Evolutionary conservation across 805 yeast genomes (phyloP), one percentile per base, ranked within the genome.

Genomic region (Cyberlindnera euphorbiae): DNA sequence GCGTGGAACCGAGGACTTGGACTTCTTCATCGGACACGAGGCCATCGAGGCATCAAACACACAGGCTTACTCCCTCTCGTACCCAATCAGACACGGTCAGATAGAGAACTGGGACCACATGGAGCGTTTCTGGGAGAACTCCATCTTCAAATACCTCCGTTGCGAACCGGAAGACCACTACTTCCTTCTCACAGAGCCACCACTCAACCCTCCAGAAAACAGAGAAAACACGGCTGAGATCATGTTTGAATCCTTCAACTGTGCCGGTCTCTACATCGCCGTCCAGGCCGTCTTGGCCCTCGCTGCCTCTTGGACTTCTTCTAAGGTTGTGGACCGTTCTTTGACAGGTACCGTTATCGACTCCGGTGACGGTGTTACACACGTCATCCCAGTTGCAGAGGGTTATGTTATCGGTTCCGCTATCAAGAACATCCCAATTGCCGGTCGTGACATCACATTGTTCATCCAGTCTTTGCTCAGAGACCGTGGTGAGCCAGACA

Each of bases 121-220:
- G 98, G 98, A 93, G 63, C 75, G 98, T 59, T 90, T 88, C 63
- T 93, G 98, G 98, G 97, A 93, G 58, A 84, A 85, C 55, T 86
- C 96, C 31, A 89, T 93, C 55, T 93, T 93, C 70, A 90, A 93
- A 66, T 93, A 93, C 60, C 73, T 93, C 51, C 79, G 96, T 61
- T 87, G 97, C 60, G 98, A 93, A 64, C 99, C 99, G 12, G 99
- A 93, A 62, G 99, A 93, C 63, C 99, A 93, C 58, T 88, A 86
- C 58, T 93, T 93, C 63, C 67, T 93, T 39, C 66, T 93, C 40
- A 93, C 99, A 34, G 99, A 93, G 66, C 99, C 99, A 9, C 99
- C 99, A 16, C 75, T 93, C 49, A 93, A 93, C 57, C 97, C 99
- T n/a, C 99, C 99, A 6, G 99, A 93, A 67, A 93, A 93, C 64